Evolutionary conservation across 2,329 filamentous ascomycete species (phyloP).

Genomic region (Cercospora citrullina): DNA sequence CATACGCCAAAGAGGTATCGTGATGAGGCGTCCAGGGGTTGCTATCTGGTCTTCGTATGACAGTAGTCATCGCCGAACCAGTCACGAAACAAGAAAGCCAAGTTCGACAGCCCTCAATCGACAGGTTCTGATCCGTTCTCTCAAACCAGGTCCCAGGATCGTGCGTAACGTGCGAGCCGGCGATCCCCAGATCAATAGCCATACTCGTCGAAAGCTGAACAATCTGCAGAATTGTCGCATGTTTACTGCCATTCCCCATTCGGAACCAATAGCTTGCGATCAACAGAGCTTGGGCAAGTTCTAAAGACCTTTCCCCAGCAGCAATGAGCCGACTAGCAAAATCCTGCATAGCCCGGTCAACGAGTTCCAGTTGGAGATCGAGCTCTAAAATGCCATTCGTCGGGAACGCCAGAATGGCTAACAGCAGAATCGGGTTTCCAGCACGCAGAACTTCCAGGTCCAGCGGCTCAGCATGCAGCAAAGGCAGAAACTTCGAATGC

Average conservation of each 20-base stretch:
- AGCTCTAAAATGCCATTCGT: slow-evolving; percentile 4
- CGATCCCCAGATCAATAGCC: slow-evolving; percentile 77
- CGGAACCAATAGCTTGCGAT: slow-evolving; percentile 76
- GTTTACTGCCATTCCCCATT: slow-evolving; percentile 70
- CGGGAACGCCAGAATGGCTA: slow-evolving; percentile 16
- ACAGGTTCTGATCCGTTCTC: slow-evolving; percentile 1
- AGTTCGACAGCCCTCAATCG: slow-evolving; percentile 18
- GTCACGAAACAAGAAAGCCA: slow-evolving; percentile 29
- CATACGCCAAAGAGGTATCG: slow-evolving; percentile 18
- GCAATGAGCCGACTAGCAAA: slow-evolving; percentile 13
- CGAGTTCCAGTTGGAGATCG: slow-evolving; percentile 6
- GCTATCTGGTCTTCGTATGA: slow-evolving; percentile 21
- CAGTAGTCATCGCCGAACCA: slow-evolving; percentile 17
- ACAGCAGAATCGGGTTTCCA: slow-evolving; percentile 6
- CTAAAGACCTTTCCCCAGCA: slow-evolving; percentile 72
- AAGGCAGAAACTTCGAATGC: slow-evolving; percentile 1
- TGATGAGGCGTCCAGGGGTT: slow-evolving; percentile 27
- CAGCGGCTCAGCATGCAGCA: slow-evolving; percentile 1
- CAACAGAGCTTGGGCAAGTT: slow-evolving; percentile 74
- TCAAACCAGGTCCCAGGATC: slow-evolving; percentile 12
- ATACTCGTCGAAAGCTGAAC: slow-evolving; percentile 75
- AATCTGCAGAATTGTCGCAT: slow-evolving; percentile 83
- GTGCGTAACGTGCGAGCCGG: slow-evolving; percentile 34
- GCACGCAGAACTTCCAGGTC: slow-evolving; percentile 4
- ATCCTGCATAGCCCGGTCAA: slow-evolving; percentile 15